phyloP scores from a whole-genome alignment of 371 early-diverging fungal genomes.

The Rhizopus sp. region DNA sequence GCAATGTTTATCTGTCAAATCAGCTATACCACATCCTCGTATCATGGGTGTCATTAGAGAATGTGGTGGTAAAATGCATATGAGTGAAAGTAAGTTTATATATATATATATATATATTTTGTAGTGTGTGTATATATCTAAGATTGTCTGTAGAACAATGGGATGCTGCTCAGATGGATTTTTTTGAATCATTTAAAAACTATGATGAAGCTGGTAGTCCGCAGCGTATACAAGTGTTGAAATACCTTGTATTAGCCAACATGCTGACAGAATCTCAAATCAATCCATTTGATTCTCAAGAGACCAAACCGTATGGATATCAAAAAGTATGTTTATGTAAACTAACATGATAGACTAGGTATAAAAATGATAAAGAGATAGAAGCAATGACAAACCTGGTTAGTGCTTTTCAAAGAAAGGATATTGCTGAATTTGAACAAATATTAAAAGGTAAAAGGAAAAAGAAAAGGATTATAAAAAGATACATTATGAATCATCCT shows the following conservation, averaged over 20 bases:
- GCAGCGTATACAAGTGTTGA: slow-evolving; percentile 90
- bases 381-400: slow-evolving; percentile 91
- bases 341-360: slow-evolving; percentile 43
- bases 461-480: background rate
- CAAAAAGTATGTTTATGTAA: slow-evolving; percentile 2
- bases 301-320: slow-evolving; percentile 82
- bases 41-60: slow-evolving; percentile 97
- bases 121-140: background rate
- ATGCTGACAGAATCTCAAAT: slow-evolving; percentile 94
- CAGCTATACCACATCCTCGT: slow-evolving; percentile 94
- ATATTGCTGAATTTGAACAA: slow-evolving; percentile 86
- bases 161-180: slow-evolving; percentile 90
- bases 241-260: slow-evolving; percentile 91
- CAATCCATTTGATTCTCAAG: slow-evolving; percentile 96
- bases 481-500: background rate
- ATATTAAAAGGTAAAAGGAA: slow-evolving; percentile 65
- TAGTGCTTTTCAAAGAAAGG: slow-evolving; percentile 85
- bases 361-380: slow-evolving; percentile 89
- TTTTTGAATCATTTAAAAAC: slow-evolving; percentile 96
- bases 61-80: slow-evolving; percentile 98
- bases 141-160: slow-evolving; percentile 69
- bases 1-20: slow-evolving; percentile 84
- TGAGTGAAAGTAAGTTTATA: slow-evolving; percentile 78
- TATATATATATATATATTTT: too few species aligned
- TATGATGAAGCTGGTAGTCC: slow-evolving; percentile 96